phyloP scores from a whole-genome alignment of 768 basidiomycete species.

The Mycena rosella region DNA sequence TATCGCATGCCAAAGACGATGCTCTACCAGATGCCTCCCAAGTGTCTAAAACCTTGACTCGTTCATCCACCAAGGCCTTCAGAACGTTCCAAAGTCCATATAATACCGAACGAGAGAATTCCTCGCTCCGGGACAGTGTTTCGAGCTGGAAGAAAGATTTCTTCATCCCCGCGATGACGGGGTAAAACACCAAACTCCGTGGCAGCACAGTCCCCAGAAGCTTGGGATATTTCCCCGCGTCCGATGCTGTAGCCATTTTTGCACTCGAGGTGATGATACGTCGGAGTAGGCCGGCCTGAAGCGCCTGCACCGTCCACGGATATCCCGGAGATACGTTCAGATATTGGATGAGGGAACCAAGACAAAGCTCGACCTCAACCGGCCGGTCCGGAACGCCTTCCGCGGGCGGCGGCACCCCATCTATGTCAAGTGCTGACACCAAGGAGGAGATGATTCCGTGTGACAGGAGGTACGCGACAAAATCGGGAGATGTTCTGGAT shows the following conservation, averaged over 20 bases:
- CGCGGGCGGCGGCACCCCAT: slow-evolving; percentile 3
- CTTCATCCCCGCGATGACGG: slow-evolving; percentile 18
- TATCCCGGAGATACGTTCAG: slow-evolving; percentile 13
- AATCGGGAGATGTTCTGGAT: slow-evolving; percentile 6
- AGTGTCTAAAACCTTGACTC: slow-evolving; percentile 1
- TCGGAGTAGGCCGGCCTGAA: slow-evolving; percentile 16
- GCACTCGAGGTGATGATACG: slow-evolving; percentile 3
- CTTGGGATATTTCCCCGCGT: slow-evolving; percentile 8
- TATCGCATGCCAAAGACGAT: slow-evolving; percentile 13
- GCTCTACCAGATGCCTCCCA: slow-evolving; percentile 18
- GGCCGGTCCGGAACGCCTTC: slow-evolving; percentile 15
- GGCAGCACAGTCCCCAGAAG: slow-evolving; percentile 14
- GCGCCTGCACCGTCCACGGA: slow-evolving; percentile 16
- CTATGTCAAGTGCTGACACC: slow-evolving; percentile 20
- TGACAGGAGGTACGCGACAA: slow-evolving; percentile 15
- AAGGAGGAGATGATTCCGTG: slow-evolving; percentile 18
- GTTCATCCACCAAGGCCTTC: slow-evolving; percentile 10
- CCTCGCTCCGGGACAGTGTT: slow-evolving; percentile 1
- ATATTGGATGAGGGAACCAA: slow-evolving; percentile 11
- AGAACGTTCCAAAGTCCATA: slow-evolving; percentile 9
- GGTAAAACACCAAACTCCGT: slow-evolving; percentile 12
- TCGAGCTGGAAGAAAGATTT: slow-evolving; percentile 15
- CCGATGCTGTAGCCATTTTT: slow-evolving; percentile 3
- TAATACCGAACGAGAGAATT: slow-evolving; percentile 14
- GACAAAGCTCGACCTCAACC: slow-evolving; percentile 2